Base-by-base conservation (phyloP, 192 early-diverging fungal species). In the Bifiguratus adelaidae region DNA sequence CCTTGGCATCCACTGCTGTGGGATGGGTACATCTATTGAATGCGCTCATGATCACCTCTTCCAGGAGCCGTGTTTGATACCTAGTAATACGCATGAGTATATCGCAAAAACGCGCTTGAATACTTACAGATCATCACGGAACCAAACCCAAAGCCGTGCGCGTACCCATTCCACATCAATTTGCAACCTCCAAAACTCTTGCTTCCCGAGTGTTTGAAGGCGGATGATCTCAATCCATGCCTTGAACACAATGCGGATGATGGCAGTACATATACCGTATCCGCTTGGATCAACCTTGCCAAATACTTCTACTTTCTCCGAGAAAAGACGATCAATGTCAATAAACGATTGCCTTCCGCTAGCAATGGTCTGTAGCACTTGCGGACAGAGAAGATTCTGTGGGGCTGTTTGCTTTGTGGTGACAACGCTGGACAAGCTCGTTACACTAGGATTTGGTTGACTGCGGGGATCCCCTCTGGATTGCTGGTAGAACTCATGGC, bases 311-410 rank as follows among this genome's bases (percentile, higher is more conserved):
- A 81, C 63, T 2, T 72, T 63, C 18, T 85, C 85, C 12, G 74
- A 63, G 53, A 88, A 88, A 15, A 88, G 63, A 24, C 73, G 74
- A 48, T 78, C 78, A 52, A 88, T 85, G 41, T 78, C 70, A 26
- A 53, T 74, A 47, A 82, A 41, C 44, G 77, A 30, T 18, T 62
- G 65, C 8, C 60, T 56, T 35, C 66, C n/a, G n/a, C n/a, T n/a
- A n/a, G n/a, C n/a, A n/a, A n/a, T n/a, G n/a, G n/a, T n/a, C n/a
- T n/a, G n/a, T n/a, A n/a, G n/a, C n/a, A n/a, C n/a, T n/a, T n/a
- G n/a, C n/a, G n/a, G n/a, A n/a, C n/a, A n/a, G n/a, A n/a, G n/a
- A n/a, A n/a, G n/a, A n/a, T n/a, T n/a, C n/a, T n/a, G n/a, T n/a
- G n/a, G n/a, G n/a, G n/a, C n/a, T n/a, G n/a, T n/a, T n/a, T n/a